phyloP scores from a whole-genome alignment of 2,329 filamentous ascomycete genomes.

The Dactylellina sp. region DNA sequence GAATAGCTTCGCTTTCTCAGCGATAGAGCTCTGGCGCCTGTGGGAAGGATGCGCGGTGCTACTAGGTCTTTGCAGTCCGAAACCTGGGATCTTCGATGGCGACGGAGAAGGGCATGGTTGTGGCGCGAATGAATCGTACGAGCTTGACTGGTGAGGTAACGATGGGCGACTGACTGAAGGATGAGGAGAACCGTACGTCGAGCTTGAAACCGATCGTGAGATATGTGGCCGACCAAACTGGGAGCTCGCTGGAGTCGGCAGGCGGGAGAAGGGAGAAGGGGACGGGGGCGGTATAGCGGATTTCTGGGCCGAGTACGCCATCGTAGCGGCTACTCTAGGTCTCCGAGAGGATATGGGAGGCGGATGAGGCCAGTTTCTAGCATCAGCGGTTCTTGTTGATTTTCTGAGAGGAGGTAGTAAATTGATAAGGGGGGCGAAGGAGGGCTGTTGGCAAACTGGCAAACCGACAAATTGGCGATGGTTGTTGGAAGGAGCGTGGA shows the following conservation, averaged over 20 bases:
- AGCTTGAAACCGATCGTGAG: conserved; percentile 42
- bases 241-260: conserved; percentile 46
- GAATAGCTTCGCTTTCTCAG: conserved; percentile 46
- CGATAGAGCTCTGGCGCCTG: conserved; percentile 40
- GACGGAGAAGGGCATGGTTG: conserved; percentile 44
- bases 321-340: conserved; percentile 24
- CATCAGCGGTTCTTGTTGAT: conserved; percentile 27
- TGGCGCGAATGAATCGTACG: conserved; percentile 47
- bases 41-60: conserved; percentile 37
- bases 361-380: conserved; percentile 6
- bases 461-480: not conserved
- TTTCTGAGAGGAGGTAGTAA: not conserved
- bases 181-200: conserved; percentile 43
- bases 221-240: conserved; percentile 34
- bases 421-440: conserved; percentile 2
- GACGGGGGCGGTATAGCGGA: conserved; percentile 54
- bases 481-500: conserved; percentile 42
- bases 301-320: conserved; percentile 54
- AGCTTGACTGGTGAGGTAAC: conserved; percentile 32
- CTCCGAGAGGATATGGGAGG: conserved; percentile 4
- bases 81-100: conserved; percentile 31
- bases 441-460: too few relatives aligned
- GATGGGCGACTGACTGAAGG: conserved; percentile 48
- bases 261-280: conserved; percentile 49
- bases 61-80: conserved; percentile 33